Base-by-base conservation (phyloP, 129 eudicot species). In the Gnaphalium uliginosum region DNA sequence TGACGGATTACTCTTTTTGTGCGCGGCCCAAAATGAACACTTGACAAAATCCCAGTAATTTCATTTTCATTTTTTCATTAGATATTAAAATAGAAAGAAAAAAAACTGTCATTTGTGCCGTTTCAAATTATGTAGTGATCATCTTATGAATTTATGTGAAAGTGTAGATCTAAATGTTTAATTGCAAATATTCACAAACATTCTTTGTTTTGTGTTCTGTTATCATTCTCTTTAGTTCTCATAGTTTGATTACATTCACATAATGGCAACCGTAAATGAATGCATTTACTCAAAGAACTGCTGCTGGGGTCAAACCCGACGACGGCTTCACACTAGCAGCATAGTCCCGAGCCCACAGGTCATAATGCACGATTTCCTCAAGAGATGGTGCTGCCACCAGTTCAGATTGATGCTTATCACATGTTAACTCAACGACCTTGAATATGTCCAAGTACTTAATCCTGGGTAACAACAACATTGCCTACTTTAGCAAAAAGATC, bases 361-460 rank as follows among this genome's bases (percentile, higher is more conserved):
- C 99, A 33, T 82, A 95, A 74, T 84, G 89, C 73, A 95, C 74
- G 69, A 91, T 91, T 77, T 89, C 94, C 75, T 91, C 96, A 1
- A 89, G 94, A 6, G 96, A 86, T 35, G 93, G 94, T 3, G 82
- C 87, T 4, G 78, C 11, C 70, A 94, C 94, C 81, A 91, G 58
- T 65, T 91, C 93, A 0, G 69, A 81, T 80, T 64, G 90, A 80
- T 95, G 99, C 81, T 91, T 95, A 41, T 86, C 89, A 53, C 93
- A 89, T 9, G 99, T 95, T 63, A 91, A 84, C 89, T 95, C 99
- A 80, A 95, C 99, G 22, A 91, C 86, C 83, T 91, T 95, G 73
- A 95, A 95, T 54, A 95, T 95, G 80, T 95, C 99, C 73, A 95
- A 84, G 81, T 95, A 92, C 80, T 93, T 79, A 4, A 92, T 92